Evolutionary conservation across 331 rosid genomes (phyloP).

Genomic region (Rhamnella rubrinervis): DNA sequence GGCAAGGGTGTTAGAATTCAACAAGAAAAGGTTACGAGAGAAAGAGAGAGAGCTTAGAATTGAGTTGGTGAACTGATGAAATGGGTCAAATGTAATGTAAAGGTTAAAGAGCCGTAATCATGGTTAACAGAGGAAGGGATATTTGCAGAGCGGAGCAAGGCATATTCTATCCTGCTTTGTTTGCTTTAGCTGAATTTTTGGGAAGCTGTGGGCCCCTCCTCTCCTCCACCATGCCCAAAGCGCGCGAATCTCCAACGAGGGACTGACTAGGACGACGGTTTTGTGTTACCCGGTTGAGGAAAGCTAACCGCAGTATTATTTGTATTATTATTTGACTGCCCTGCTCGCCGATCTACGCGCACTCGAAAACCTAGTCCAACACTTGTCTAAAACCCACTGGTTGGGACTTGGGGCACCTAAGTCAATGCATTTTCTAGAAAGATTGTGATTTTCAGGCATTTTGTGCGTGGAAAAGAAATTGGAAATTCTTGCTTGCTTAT

Average conservation of each 20-base stretch:
- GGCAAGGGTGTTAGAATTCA: background rate
- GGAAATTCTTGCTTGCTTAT: slow-evolving; percentile 11
- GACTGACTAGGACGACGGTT: background rate
- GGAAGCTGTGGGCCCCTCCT: background rate
- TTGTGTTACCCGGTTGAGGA: background rate
- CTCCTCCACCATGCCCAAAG: background rate
- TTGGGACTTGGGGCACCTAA: no score
- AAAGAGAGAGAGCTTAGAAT: background rate
- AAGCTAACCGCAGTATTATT: no score
- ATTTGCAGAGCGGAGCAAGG: slow-evolving; percentile 34
- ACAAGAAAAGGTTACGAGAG: background rate
- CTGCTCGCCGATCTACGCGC: no score
- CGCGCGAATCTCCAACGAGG: background rate
- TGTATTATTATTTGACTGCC: no score
- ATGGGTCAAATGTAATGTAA: no score
- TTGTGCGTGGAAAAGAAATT: no score
- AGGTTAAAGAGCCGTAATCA: background rate
- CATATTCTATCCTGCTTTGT: slow-evolving; percentile 24
- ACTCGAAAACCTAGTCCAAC: background rate
- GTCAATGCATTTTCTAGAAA: no score
- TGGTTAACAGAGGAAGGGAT: slow-evolving; percentile 12
- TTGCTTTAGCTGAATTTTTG: background rate
- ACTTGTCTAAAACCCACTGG: slow-evolving; percentile 1
- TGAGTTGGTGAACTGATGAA: no score
- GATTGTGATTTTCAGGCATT: no score